These are phyloP conservation scores for Blastobotrys capitulatus DNA, from an alignment of 1,139 yeast species.

Conservation along the genomic window DNA sequence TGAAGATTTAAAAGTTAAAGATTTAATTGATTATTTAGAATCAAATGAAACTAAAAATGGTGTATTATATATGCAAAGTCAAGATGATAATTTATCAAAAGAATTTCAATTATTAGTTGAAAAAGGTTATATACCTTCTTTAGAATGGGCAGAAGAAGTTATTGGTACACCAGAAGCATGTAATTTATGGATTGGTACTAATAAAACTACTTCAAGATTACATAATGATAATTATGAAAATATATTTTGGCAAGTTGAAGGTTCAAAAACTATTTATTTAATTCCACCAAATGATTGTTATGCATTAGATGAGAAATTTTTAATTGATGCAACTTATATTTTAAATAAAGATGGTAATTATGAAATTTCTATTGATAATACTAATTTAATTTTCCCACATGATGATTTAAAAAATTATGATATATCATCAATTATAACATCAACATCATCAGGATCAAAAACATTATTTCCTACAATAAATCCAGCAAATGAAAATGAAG, in stretches of 20 bases:
- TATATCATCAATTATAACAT: too few species aligned
- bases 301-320: slow-evolving; percentile 27
- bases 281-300: slow-evolving; percentile 34
- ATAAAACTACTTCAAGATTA: slow-evolving; percentile 33
- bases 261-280: slow-evolving; percentile 33
- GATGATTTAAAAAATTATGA: slow-evolving; percentile 4
- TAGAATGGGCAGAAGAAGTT: slow-evolving; percentile 26
- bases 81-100: slow-evolving; percentile 32
- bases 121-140: slow-evolving; percentile 19
- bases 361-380: slow-evolving; percentile 17
- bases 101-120: slow-evolving; percentile 24
- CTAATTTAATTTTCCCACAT: slow-evolving; percentile 13
- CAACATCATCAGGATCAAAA: slow-evolving; percentile 9
- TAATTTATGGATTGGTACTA: slow-evolving; percentile 38
- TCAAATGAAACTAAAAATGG: background rate
- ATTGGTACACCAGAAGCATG: slow-evolving; percentile 33
- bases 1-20: slow-evolving; percentile 22
- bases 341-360: slow-evolving; percentile 10
- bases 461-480: slow-evolving; percentile 34
- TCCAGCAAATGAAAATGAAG: slow-evolving; percentile 24
- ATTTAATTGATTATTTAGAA: slow-evolving; percentile 23
- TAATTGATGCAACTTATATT: slow-evolving; percentile 28
- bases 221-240: slow-evolving; percentile 39
- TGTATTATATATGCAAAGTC: slow-evolving; percentile 37
- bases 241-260: slow-evolving; percentile 34